A percentile compares a stretch with the other conserved stretches of the same genome.
phyloP scores from a whole-genome alignment of 225 moss, liverwort and hornwort species.

The Pleurozium schreberi region DNA sequence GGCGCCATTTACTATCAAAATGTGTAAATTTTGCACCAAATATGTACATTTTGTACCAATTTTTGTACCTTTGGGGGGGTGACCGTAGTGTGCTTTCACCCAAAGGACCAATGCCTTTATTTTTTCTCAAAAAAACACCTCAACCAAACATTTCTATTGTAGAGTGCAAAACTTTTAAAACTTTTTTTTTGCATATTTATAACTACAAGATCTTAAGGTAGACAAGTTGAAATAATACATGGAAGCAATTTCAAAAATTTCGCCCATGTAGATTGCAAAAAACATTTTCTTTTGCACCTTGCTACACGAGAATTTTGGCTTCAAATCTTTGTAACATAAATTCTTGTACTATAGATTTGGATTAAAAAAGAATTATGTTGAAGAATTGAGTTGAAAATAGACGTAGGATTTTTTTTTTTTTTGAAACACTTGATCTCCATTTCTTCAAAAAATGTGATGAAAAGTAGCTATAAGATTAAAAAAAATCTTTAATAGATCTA shows the following conservation, averaged over 20 bases:
- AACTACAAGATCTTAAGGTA: background rate
- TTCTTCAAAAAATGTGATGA: background rate
- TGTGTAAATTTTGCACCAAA: no score
- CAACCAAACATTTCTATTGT: background rate
- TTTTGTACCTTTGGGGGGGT: no score
- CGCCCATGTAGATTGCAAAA: background rate
- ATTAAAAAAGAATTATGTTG: no score
- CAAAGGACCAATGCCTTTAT: background rate
- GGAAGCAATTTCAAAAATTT: background rate
- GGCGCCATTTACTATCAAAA: no score
- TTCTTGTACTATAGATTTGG: no score
- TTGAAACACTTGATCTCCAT: background rate
- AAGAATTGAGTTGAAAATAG: background rate
- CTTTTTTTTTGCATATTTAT: no score
- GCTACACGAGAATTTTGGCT: background rate
- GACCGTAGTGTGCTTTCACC: no score
- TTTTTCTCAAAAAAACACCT: background rate
- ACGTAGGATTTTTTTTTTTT: background rate
- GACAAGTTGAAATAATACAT: background rate
- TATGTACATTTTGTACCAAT: no score
- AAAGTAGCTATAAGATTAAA: background rate
- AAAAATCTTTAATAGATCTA: background rate
- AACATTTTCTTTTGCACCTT: background rate
- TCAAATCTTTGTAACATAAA: background rate
- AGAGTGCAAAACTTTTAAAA: background rate